phyloP scores from a whole-genome alignment of 495 filamentous ascomycete species.

The Sporormia fimetaria region DNA sequence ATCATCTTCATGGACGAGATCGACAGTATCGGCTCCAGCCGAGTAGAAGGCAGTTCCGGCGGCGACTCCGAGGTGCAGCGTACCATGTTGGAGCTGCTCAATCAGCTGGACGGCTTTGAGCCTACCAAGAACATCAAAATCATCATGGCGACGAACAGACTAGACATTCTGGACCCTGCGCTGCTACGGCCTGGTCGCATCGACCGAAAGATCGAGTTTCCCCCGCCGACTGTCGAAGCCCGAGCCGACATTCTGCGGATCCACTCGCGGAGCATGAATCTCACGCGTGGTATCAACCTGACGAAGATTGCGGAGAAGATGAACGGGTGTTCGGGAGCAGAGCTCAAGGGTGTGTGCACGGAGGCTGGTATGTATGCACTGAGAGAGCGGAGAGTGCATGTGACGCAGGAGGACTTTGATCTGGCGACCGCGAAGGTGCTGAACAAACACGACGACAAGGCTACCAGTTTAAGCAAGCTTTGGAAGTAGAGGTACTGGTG shows the following conservation, averaged over 20 bases:
- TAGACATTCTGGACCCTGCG: constrained; percentile 94
- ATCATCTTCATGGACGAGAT: constrained; percentile 99
- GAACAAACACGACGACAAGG: constrained; percentile 99
- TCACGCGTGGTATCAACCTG: constrained; percentile 94
- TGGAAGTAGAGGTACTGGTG: constrained; percentile 83
- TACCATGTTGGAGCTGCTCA: constrained; percentile 97
- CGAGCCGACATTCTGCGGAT: constrained; percentile 96
- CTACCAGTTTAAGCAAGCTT: constrained; percentile 76
- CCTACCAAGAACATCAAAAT: constrained; percentile 99
- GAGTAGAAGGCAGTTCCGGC: constrained; percentile 87
- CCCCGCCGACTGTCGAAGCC: constrained; percentile 92
- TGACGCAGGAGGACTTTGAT: constrained; percentile 99
- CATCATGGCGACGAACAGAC: constrained; percentile 97
- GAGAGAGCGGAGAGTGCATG: constrained; percentile 87
- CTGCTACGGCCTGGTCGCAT: constrained; percentile 89
- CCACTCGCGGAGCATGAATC: constrained; percentile 93
- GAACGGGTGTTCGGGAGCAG: constrained; percentile 95
- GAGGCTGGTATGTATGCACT: constrained; percentile 97
- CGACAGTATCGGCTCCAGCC: constrained; percentile 93
- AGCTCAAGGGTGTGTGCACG: constrained; percentile 94
- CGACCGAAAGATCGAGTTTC: constrained; percentile 99
- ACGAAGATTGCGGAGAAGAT: constrained; percentile 99
- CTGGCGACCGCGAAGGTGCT: constrained; percentile 97
- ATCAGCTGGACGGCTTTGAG: constrained; percentile 97
- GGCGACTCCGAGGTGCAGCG: constrained; percentile 99